These are phyloP conservation scores for Phlyctochytrium arcticum DNA, from an alignment of 192 early-diverging fungal species.

Conservation along the genomic window DNA sequence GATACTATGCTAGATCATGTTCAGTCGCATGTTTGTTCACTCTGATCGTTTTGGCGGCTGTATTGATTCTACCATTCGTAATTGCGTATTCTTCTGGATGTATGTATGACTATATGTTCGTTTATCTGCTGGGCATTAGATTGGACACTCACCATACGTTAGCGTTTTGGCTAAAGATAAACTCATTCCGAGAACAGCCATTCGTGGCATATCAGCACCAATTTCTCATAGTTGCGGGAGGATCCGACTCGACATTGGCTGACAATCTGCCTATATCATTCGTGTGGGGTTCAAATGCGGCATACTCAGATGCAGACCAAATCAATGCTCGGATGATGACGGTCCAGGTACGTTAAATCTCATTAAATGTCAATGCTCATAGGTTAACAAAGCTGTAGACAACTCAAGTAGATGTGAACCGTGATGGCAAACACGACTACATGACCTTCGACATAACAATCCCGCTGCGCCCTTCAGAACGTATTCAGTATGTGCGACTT, in stretches of 20 bases:
- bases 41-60: background rate
- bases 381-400: conserved; percentile 34
- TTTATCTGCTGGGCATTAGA: background rate
- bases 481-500: conserved; percentile 19
- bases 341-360: too few relatives aligned
- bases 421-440: conserved; percentile 36
- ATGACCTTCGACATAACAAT: conserved; percentile 22
- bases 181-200: conserved; percentile 34
- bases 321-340: too few relatives aligned
- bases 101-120: background rate
- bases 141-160: background rate
- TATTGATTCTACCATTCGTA: conserved; percentile 27
- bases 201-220: conserved; percentile 27
- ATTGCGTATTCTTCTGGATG: conserved; percentile 31
- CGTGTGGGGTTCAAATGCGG: too few relatives aligned
- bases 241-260: conserved; percentile 18
- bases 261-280: too few relatives aligned
- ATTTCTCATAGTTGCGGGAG: conserved; percentile 23
- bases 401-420: conserved; percentile 27
- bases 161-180: conserved; percentile 40
- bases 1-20: conserved; percentile 20
- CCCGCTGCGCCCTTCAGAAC: conserved; percentile 19
- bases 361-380: background rate
- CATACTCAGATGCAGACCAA: too few relatives aligned
- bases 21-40: conserved; percentile 19